Percentiles rank a stretch among this genome's conserved stretches.
phyloP scores from a whole-genome alignment of 2,329 filamentous ascomycete genomes.

The Cladosporium sp. region DNA sequence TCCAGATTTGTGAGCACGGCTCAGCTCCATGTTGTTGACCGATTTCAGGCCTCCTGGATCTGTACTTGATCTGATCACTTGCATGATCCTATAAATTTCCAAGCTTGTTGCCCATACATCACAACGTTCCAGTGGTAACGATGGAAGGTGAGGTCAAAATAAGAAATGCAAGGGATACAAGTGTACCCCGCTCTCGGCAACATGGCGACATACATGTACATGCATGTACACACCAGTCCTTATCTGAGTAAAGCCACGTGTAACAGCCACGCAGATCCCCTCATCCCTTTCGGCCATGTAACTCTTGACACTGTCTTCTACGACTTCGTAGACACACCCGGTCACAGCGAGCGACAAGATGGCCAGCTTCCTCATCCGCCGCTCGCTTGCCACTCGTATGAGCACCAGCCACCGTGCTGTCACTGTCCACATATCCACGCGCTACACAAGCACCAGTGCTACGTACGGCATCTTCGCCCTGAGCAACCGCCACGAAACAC shows the following conservation, averaged over 20 bases:
- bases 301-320: background rate
- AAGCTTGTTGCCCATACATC: background rate
- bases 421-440: background rate
- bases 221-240: background rate
- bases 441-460: slow-evolving; percentile 22
- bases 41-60: no score
- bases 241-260: background rate
- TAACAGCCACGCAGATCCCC: background rate
- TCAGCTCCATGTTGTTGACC: no score
- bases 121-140: background rate
- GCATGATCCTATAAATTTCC: background rate
- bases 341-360: background rate
- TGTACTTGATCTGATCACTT: background rate
- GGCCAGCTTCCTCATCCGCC: background rate
- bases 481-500: slow-evolving; percentile 35
- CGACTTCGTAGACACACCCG: background rate
- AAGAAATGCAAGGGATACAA: background rate
- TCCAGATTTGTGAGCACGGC: background rate
- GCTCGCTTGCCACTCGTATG: background rate
- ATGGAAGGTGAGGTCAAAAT: background rate
- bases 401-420: background rate
- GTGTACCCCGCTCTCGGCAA: background rate
- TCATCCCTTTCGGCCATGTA: background rate
- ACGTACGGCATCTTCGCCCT: slow-evolving; percentile 33
- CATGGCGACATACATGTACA: background rate